A percentile compares a stretch with the other conserved stretches of the same genome.
Evolutionary conservation across 495 filamentous ascomycete species (phyloP).

Genomic region (Trichoderma orchidacearum): DNA sequence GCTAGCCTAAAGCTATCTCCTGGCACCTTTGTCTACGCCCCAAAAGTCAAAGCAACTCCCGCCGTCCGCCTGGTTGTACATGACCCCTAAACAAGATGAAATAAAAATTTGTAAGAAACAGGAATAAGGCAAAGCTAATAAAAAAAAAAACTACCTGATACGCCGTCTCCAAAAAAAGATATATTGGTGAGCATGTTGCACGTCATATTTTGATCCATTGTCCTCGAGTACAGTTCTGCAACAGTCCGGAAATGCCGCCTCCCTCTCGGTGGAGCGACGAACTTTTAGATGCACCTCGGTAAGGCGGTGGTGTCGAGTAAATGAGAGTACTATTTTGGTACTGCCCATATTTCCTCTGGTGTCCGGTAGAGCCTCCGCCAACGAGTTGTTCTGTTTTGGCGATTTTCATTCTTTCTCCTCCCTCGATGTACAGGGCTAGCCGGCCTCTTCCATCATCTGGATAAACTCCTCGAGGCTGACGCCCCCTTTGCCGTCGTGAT

Average conservation of each 20-base stretch:
- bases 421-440: constrained; percentile 44
- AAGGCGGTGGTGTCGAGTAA: background rate
- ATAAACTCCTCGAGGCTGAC: constrained; percentile 79
- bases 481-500: constrained; percentile 74
- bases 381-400: background rate
- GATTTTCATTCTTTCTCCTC: background rate
- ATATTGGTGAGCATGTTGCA: background rate
- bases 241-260: background rate
- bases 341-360: no score
- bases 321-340: no score
- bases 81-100: background rate
- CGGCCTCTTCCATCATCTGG: constrained; percentile 4
- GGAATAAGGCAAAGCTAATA: background rate
- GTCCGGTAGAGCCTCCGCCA: no score
- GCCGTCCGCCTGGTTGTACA: background rate
- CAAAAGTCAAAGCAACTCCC: background rate
- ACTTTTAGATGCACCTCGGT: background rate
- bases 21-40: background rate
- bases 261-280: background rate
- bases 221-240: background rate
- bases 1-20: background rate
- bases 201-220: background rate
- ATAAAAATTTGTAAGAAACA: no score
- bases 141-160: background rate
- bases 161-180: background rate